Percentiles rank a stretch among this genome's conserved stretches.
Conservation (phyloP, 345 rosid genomes). For the Ceriops zippeliana region DNA sequence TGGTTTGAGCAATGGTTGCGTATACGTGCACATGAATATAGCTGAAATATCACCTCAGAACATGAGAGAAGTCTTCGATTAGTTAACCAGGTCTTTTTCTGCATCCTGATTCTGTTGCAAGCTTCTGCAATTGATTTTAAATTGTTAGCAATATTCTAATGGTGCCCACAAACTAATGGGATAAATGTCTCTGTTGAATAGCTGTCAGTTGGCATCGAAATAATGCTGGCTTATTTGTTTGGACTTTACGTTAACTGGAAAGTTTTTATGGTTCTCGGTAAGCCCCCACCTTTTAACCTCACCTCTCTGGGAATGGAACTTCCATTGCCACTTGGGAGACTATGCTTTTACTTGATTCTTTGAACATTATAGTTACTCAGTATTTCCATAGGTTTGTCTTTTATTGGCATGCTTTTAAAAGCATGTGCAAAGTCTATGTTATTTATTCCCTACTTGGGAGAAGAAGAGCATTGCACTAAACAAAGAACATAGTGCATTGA, state of each 20-base stretch:
- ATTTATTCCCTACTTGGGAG: too few relatives aligned
- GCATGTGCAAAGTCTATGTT: too few relatives aligned
- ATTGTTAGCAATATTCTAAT: not conserved
- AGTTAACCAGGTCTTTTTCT: constrained; percentile 55
- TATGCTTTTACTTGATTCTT: not conserved
- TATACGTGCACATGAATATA: constrained; percentile 70
- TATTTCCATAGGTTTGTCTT: too few relatives aligned
- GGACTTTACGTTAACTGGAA: constrained; percentile 86
- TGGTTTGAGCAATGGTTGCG: not conserved
- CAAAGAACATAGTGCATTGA: too few relatives aligned
- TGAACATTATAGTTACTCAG: not conserved
- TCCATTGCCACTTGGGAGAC: not conserved
- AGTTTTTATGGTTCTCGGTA: constrained; percentile 86
- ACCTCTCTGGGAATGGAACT: not conserved
- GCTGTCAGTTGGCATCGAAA: constrained; percentile 95
- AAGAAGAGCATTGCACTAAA: too few relatives aligned
- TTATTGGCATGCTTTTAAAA: too few relatives aligned
- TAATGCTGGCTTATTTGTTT: constrained; percentile 82
- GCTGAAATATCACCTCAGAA: constrained; percentile 80
- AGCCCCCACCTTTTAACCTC: constrained; percentile 17
- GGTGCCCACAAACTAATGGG: not conserved
- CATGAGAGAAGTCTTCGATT: constrained; percentile 66
- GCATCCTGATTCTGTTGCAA: not conserved
- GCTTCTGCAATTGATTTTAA: not conserved
- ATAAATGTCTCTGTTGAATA: constrained; percentile 25